Base-by-base conservation (phyloP, 495 filamentous ascomycete genomes). In the Penicillium maclennaniae region DNA sequence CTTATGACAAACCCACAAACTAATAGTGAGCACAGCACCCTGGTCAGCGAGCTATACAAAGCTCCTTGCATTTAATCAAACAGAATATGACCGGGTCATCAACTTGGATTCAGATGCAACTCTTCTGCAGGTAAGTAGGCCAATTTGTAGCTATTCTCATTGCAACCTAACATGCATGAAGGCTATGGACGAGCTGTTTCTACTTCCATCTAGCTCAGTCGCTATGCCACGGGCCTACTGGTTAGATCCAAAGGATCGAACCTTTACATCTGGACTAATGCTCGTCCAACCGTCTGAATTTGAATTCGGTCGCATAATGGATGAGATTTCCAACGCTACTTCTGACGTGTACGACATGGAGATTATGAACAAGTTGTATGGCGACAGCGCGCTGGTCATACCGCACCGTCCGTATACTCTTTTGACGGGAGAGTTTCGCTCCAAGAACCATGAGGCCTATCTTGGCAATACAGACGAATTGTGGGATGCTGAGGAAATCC, bases 331-430 rank as follows among this genome's bases (percentile, higher is more conserved):
- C n/a, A n/a, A n/a, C n/a, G n/a, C 39, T 50, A 69, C 10, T 40
- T 55, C 21, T 6, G 60, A 71, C 26, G 73, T 76, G 19, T 84
- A 79, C 49, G 80, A 86, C 54, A 85, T 85, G 83, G 85, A 88
- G 21, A 79, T 88, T 4, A 56, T 89, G 23, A 88, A 88, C 59
- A 56, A 71, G 4, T 70, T 88, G 20, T 88, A 85, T 47, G 67
- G 62, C 3, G 70, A 82, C 23, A 77, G 58, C 28, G 83, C 83
- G 6, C 64, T 86, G 52, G 72, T 88, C 12, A 65, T 90, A 0
- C 87, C 87, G 3, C 87, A 89, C 57, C 78, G 83, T 15, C 77
- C 73, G 1, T 88, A 87, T 61, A 75, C 74, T 15, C 66, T 88
- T 8, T 63, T 87, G 12, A 82, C 79, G 16, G 79, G 79, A 1